Evolutionary conservation across 192 early-diverging fungal species (phyloP).

Genomic region (Globomyces pollinis-pini): DNA sequence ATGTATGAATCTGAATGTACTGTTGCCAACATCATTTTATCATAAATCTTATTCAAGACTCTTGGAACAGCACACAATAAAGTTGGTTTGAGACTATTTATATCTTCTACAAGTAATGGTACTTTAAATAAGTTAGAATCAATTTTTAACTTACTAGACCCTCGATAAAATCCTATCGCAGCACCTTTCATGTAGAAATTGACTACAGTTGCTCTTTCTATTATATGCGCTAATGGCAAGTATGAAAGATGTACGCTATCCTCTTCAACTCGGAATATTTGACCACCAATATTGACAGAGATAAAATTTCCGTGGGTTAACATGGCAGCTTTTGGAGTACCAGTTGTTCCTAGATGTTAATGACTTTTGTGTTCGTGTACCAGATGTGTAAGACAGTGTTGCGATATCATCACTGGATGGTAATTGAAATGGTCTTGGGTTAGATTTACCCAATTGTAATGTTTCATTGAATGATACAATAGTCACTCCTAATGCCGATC

Average conservation of each 20-base stretch:
- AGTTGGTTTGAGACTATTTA: slow-evolving; percentile 65
- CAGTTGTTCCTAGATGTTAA: too few species aligned
- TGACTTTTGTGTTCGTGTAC: too few species aligned
- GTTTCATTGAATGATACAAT: slow-evolving; percentile 57
- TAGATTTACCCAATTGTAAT: slow-evolving; percentile 47
- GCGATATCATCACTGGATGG: slow-evolving; percentile 18
- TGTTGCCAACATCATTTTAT: slow-evolving; percentile 35
- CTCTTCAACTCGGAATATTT: too few species aligned
- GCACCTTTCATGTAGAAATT: slow-evolving; percentile 43
- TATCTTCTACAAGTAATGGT: slow-evolving; percentile 62
- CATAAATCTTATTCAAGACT: slow-evolving; percentile 73
- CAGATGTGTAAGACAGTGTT: slow-evolving; percentile 26
- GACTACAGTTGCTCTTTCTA: slow-evolving; percentile 60
- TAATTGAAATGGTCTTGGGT: slow-evolving; percentile 13
- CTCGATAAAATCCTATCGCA: slow-evolving; percentile 58
- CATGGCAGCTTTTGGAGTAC: slow-evolving; percentile 75
- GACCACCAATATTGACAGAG: neutral
- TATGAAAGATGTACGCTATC: slow-evolving; percentile 73
- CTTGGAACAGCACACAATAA: slow-evolving; percentile 73
- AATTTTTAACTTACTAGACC: too few species aligned
- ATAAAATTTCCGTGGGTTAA: slow-evolving; percentile 77
- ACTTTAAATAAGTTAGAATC: too few species aligned
- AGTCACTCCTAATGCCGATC: slow-evolving; percentile 32
- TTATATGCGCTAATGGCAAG: slow-evolving; percentile 87
- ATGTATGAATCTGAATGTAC: slow-evolving; percentile 17